Conservation (phyloP, 441 rosid species). For the Omphalea diandra region DNA sequence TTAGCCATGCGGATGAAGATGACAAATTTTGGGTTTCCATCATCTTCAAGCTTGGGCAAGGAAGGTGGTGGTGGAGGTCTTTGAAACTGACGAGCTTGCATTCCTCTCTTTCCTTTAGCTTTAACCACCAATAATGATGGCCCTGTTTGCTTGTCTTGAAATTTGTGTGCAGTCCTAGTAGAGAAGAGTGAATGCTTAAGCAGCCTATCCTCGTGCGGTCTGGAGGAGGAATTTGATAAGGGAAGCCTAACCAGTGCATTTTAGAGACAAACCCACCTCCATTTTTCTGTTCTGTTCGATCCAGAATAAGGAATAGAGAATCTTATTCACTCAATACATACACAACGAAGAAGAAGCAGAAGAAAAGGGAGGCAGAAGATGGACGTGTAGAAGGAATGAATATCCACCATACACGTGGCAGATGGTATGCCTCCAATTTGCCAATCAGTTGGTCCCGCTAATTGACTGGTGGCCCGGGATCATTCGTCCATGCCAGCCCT, state of each 20-base stretch:
- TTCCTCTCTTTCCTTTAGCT: slow-evolving; percentile 83
- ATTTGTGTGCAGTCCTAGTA: slow-evolving; percentile 34
- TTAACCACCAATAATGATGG: slow-evolving; percentile 51
- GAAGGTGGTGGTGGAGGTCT: slow-evolving; percentile 57
- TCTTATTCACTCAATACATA: slow-evolving; percentile 40
- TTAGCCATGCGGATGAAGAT: slow-evolving; percentile 87
- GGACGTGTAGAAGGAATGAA: slow-evolving; percentile 7
- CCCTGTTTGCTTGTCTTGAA: slow-evolving; percentile 22
- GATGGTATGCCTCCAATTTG: background rate
- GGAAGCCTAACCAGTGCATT: slow-evolving; percentile 71
- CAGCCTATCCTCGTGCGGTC: slow-evolving; percentile 45
- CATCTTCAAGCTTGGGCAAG: slow-evolving; percentile 91
- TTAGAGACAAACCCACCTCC: slow-evolving; percentile 77
- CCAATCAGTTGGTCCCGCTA: background rate
- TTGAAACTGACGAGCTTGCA: slow-evolving; percentile 73
- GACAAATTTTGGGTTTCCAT: slow-evolving; percentile 85
- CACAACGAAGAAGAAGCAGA: background rate
- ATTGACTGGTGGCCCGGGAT: background rate
- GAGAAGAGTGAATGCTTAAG: slow-evolving; percentile 53
- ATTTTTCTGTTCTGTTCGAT: slow-evolving; percentile 24
- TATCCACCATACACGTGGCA: slow-evolving; percentile 49
- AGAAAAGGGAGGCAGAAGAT: too few species aligned
- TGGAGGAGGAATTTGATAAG: slow-evolving; percentile 37
- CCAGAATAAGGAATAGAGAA: background rate
- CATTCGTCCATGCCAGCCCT: too few species aligned